Evolutionary conservation across 169 alveolate genomes (phyloP), one percentile per base, ranked within the genome.

Genomic region (Eimeria zaria): DNA sequence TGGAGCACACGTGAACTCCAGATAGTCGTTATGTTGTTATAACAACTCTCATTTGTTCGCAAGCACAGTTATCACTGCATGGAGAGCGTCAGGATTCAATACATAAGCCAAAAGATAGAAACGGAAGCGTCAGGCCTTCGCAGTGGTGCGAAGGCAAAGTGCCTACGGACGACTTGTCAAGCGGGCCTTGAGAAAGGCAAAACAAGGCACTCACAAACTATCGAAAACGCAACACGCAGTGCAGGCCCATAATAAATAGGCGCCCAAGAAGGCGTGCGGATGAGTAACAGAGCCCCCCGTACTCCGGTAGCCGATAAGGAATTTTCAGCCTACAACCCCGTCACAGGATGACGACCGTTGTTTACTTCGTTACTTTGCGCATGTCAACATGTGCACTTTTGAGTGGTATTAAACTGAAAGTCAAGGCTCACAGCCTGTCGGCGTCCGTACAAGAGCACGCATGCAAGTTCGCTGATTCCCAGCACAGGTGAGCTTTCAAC

Each of bases 201-300:
- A 33, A 39, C 53, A 71, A 71, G 39, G 1, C 81, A 71, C 81
- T 71, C 81, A 71, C 81, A 71, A 71, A 71, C 81, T 71, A 30
- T 36, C 24, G 81, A 20, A 71, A 39, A 11, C 81, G 7, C 81
- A 36, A 14, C 18, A 4, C 14, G 33, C 51, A 39, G 81, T 53
- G 30, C 2, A 71, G 33, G 81, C 27, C 18, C 30, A 36, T 12
- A 1, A 18, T 67, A 4, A 36, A 36, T 9, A 36, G 12, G 51
- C 81, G 39, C 2, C 53, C 27, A 0, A 39, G 11, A 11, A 14
- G 14, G 30, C 16, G 53, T 5, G 18, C 7, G 27, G 30, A 33
- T 30, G 1, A 2, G 53, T 36, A 36, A 16, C n/a, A 12, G 11
- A 30, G 39, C 41, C 24, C 76, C 76, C 18, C 36, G 11, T 4